Evolutionary conservation across 495 filamentous ascomycete genomes (phyloP), one percentile per base, ranked within the genome.

Genomic region (Aspergillus panamensis): DNA sequence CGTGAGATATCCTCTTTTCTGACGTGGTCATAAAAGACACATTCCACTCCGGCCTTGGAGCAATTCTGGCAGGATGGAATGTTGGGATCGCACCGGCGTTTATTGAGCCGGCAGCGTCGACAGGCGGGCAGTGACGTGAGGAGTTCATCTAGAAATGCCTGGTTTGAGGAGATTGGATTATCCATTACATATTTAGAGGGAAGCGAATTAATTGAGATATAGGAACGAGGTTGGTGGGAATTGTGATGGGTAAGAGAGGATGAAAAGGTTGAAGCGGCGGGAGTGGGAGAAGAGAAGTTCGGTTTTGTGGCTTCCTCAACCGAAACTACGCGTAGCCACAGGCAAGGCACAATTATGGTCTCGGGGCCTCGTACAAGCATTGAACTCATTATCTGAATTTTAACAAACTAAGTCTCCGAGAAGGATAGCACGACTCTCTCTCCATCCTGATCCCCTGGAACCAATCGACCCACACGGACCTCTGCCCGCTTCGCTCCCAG

Each of bases 401-500:
- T 12, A 0, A 39, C 6, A 39, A 39, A 39, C 35, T 45, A 45
- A 9, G 1, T 3, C 9, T 30, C 20, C 14, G 47, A 31, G 16
- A 49, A 49, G 5, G 47, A 49, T 13, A 49, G 19, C n/a, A 49
- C 20, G 31, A 49, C 14, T 20, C 20, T 29, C 29, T 49, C 47
- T 3, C 47, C 47, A 29, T 53, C 31, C 50, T 53, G 25, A 51
- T 51, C 67, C 16, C 68, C 66, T 3, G 62, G 58, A 9, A 25
- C 25, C 25, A 25, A 25, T 25, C 65, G 59, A 14, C 71, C 71
- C 25, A 72, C 55, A 8, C 49, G 31, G 9, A 77, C 67, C 48
- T 73, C 72, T 19, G 71, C 73, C 19, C 66, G 48, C 25, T 51
- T 33, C 7, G 53, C 33, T 4, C 71, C 64, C 53, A 75, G 33